Percentiles rank a stretch among this genome's conserved stretches.
Evolutionary conservation across 441 rosid species (phyloP).

Genomic region (Brassica hybrid): DNA sequence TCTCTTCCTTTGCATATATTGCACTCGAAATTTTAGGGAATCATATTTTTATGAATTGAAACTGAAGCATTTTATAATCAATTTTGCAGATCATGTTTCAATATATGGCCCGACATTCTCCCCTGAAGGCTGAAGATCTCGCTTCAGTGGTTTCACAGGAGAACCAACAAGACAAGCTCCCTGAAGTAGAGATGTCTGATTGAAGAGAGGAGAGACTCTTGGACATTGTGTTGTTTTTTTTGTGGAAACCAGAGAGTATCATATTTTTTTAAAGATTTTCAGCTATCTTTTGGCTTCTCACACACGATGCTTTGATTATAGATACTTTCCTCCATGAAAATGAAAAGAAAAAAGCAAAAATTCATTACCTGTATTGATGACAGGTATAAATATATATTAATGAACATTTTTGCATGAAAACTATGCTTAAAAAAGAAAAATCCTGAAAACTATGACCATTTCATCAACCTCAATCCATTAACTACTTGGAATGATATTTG

Average conservation of each 20-base stretch:
- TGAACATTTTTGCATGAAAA: no score
- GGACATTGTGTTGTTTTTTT: constrained; percentile 8
- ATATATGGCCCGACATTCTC: constrained; percentile 71
- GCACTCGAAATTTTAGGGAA: background rate
- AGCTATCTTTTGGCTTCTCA: background rate
- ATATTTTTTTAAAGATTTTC: background rate
- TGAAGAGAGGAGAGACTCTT: constrained; percentile 38
- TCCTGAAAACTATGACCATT: background rate
- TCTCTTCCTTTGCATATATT: background rate
- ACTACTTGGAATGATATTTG: constrained; percentile 3
- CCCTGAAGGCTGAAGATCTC: constrained; percentile 78
- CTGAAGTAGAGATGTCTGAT: constrained; percentile 74
- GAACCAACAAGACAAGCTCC: constrained; percentile 52
- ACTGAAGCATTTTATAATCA: constrained; percentile 15
- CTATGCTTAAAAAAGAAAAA: no score
- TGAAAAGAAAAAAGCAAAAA: no score
- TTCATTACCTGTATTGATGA: no score
- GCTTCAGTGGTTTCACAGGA: constrained; percentile 56
- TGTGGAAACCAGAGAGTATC: background rate
- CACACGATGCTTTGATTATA: background rate
- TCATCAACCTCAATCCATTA: background rate
- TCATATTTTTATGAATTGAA: constrained; percentile 7
- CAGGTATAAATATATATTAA: no score
- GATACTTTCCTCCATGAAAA: no score
- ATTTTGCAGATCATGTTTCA: constrained; percentile 80